Evolutionary conservation across 169 alveolate genomes (phyloP).

Genomic region (Eimeria zaria): DNA sequence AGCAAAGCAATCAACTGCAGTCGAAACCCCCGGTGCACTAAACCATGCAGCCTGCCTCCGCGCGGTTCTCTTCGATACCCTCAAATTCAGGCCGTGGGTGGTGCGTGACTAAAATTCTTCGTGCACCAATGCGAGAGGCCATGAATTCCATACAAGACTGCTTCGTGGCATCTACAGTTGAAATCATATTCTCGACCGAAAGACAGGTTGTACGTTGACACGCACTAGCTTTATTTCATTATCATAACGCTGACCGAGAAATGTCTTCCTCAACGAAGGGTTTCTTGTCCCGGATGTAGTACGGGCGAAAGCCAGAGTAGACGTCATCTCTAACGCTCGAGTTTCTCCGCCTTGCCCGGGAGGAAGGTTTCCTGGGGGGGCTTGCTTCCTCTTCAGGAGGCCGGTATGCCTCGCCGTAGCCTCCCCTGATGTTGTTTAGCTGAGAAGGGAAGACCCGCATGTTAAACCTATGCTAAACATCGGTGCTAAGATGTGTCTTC

Average conservation of each 20-base stretch:
- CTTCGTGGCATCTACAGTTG: neutral
- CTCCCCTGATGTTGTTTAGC: constrained; percentile 72
- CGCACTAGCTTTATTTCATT: neutral
- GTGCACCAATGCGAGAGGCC: neutral
- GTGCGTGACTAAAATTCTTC: neutral
- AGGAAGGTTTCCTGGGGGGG: constrained; percentile 47
- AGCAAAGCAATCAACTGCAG: neutral
- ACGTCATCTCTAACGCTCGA: constrained; percentile 70
- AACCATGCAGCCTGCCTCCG: neutral
- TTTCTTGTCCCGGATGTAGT: constrained; percentile 57
- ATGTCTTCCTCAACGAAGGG: constrained; percentile 62
- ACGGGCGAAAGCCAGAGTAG: constrained; percentile 74
- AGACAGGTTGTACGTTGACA: neutral
- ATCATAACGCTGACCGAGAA: neutral
- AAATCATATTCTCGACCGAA: neutral
- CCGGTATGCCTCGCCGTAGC: constrained; percentile 62
- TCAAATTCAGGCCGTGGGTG: neutral
- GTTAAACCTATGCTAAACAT: neutral
- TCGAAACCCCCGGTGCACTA: neutral
- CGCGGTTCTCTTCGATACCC: neutral
- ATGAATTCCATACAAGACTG: neutral
- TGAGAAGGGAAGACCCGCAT: neutral
- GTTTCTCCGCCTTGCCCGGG: constrained; percentile 17
- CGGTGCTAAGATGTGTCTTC: neutral
- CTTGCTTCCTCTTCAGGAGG: constrained; percentile 39